Percentiles rank a stretch among this genome's conserved stretches.
Conservation (phyloP, 1,139 yeast genomes). For the Zygoascus meyerae region DNA sequence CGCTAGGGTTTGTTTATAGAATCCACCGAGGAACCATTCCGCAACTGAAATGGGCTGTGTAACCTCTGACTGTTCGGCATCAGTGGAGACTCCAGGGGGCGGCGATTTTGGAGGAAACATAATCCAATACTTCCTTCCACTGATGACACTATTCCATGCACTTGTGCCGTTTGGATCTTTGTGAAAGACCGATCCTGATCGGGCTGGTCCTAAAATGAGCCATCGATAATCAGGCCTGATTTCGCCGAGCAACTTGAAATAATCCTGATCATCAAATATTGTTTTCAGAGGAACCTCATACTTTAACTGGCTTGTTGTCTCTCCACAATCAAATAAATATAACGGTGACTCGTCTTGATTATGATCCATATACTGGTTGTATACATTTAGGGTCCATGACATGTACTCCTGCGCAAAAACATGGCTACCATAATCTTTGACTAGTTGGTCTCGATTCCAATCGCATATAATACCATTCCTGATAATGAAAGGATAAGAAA, state of each 20-base stretch:
- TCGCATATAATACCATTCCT: slow-evolving; percentile 36
- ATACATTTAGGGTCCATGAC: slow-evolving; percentile 64
- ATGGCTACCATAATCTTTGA: slow-evolving; percentile 50
- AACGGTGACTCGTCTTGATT: slow-evolving; percentile 79
- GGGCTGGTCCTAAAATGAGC: slow-evolving; percentile 75
- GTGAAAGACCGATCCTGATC: slow-evolving; percentile 87
- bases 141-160: slow-evolving; percentile 80
- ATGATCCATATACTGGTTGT: slow-evolving; percentile 51
- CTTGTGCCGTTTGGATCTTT: slow-evolving; percentile 88
- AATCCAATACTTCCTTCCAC: slow-evolving; percentile 75
- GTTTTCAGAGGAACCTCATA: slow-evolving; percentile 50
- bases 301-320: slow-evolving; percentile 30
- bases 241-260: slow-evolving; percentile 31
- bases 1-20: slow-evolving; percentile 41
- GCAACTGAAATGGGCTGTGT: slow-evolving; percentile 86
- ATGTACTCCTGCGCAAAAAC: slow-evolving; percentile 80
- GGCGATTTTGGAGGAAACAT: slow-evolving; percentile 72
- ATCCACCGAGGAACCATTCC: slow-evolving; percentile 83
- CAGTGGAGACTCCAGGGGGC: slow-evolving; percentile 86
- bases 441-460: slow-evolving; percentile 53
- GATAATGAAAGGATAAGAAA: slow-evolving; percentile 62
- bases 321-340: slow-evolving; percentile 73
- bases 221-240: slow-evolving; percentile 81
- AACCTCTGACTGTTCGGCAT: slow-evolving; percentile 71
- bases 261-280: slow-evolving; percentile 35